phyloP scores from a whole-genome alignment of 805 yeast genomes.

The Myxozyma sirexii region DNA sequence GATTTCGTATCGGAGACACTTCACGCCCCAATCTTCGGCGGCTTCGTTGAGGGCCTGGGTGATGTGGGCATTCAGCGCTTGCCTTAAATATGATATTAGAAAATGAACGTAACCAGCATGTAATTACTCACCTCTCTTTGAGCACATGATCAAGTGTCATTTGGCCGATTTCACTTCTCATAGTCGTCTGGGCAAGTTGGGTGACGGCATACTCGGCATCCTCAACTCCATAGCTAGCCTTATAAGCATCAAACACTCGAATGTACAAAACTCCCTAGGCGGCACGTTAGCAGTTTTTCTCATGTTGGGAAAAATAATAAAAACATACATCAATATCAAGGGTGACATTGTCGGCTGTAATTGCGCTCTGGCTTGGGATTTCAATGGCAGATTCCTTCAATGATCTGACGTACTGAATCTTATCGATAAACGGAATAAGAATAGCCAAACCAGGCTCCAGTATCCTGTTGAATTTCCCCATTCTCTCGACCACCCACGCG shows the following conservation, averaged over 20 bases:
- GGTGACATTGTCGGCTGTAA: slow-evolving; percentile 83
- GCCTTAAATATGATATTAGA: slow-evolving; percentile 38
- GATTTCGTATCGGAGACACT: slow-evolving; percentile 81
- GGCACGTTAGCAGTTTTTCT: too few species aligned
- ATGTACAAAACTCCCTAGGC: slow-evolving; percentile 68
- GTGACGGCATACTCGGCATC: slow-evolving; percentile 83
- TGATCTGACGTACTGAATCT: slow-evolving; percentile 78
- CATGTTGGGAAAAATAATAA: too few species aligned
- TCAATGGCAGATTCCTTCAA: slow-evolving; percentile 84
- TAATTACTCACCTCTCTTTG: slow-evolving; percentile 55
- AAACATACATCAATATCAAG: slow-evolving; percentile 62
- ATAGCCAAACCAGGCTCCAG: slow-evolving; percentile 78
- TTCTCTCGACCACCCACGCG: slow-evolving; percentile 88
- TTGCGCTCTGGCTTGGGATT: slow-evolving; percentile 81
- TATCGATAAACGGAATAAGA: slow-evolving; percentile 71
- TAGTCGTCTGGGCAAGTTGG: slow-evolving; percentile 86
- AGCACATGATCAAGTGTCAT: slow-evolving; percentile 76
- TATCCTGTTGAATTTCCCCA: slow-evolving; percentile 77
- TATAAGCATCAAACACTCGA: slow-evolving; percentile 76
- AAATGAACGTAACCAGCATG: not conserved
- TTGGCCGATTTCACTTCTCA: slow-evolving; percentile 88
- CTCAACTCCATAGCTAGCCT: slow-evolving; percentile 86
- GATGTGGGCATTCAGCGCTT: slow-evolving; percentile 68
- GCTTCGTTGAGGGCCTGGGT: slow-evolving; percentile 83
- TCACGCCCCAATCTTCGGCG: slow-evolving; percentile 82